Conservation (phyloP, 345 rosid genomes). For the Pseudoturritis turrita region DNA sequence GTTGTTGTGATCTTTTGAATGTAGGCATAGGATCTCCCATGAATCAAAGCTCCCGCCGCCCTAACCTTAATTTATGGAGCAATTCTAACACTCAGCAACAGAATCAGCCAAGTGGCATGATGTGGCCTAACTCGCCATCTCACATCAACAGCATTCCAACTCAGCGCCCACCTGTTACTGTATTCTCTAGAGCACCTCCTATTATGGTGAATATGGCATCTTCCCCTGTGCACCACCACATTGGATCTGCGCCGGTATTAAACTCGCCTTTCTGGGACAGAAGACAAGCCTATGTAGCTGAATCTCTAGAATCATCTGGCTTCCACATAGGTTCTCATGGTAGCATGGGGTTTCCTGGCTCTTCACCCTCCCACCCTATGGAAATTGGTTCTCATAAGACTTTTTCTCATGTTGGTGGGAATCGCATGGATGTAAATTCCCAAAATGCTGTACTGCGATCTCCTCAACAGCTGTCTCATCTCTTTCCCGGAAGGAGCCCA, state of each 20-base stretch:
- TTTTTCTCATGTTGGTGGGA: slow-evolving; percentile 53
- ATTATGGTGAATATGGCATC: slow-evolving; percentile 51
- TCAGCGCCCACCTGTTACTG: slow-evolving; percentile 57
- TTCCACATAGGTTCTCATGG: slow-evolving; percentile 75
- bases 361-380: slow-evolving; percentile 65
- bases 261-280: slow-evolving; percentile 81
- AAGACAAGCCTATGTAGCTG: slow-evolving; percentile 59
- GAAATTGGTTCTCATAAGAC: slow-evolving; percentile 57
- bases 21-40: slow-evolving; percentile 45
- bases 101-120: slow-evolving; percentile 54
- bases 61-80: slow-evolving; percentile 60
- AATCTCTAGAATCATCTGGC: slow-evolving; percentile 69
- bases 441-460: slow-evolving; percentile 55
- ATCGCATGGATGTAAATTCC: slow-evolving; percentile 48
- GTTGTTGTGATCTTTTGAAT: slow-evolving; percentile 18
- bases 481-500: slow-evolving; percentile 63
- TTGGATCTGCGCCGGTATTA: slow-evolving; percentile 82
- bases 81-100: slow-evolving; percentile 59
- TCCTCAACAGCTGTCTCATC: slow-evolving; percentile 68
- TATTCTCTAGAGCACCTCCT: slow-evolving; percentile 64
- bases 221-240: slow-evolving; percentile 68
- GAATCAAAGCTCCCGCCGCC: slow-evolving; percentile 62
- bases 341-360: slow-evolving; percentile 52
- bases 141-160: slow-evolving; percentile 54
- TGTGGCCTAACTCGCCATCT: slow-evolving; percentile 87